Conservation (phyloP, 306 rosid species). For the Lotus japonicus region DNA sequence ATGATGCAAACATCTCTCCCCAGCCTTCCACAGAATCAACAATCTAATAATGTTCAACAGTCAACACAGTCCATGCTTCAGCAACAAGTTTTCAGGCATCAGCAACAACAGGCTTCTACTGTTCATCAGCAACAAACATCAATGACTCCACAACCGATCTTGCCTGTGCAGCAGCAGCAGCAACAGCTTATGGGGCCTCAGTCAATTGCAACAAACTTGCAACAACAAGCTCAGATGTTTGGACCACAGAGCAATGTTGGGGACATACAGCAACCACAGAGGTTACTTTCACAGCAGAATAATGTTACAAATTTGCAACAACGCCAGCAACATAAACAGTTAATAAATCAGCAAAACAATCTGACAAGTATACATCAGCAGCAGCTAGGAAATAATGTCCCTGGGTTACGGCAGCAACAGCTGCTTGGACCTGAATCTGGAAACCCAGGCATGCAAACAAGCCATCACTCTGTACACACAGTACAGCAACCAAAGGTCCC, state of each 20-base stretch:
- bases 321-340: constrained; percentile 51
- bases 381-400: constrained; percentile 63
- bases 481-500: constrained; percentile 65
- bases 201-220: constrained; percentile 54
- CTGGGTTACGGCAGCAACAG: constrained; percentile 66
- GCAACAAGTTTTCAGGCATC: constrained; percentile 76
- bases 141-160: constrained; percentile 49
- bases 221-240: constrained; percentile 57
- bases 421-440: constrained; percentile 58
- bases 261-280: constrained; percentile 73
- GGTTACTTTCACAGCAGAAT: constrained; percentile 69
- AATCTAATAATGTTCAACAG: constrained; percentile 58
- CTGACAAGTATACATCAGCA: constrained; percentile 70
- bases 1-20: constrained; percentile 45
- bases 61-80: constrained; percentile 65
- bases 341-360: constrained; percentile 67
- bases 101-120: constrained; percentile 53
- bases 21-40: constrained; percentile 69
- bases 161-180: constrained; percentile 57
- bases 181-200: constrained; percentile 63
- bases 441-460: constrained; percentile 65
- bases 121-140: constrained; percentile 66
- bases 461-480: constrained; percentile 65
- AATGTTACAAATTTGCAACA: constrained; percentile 64
- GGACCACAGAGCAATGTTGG: constrained; percentile 66